phyloP scores from a whole-genome alignment of 2,329 filamentous ascomycete genomes.

The Aspergillus neotritici region DNA sequence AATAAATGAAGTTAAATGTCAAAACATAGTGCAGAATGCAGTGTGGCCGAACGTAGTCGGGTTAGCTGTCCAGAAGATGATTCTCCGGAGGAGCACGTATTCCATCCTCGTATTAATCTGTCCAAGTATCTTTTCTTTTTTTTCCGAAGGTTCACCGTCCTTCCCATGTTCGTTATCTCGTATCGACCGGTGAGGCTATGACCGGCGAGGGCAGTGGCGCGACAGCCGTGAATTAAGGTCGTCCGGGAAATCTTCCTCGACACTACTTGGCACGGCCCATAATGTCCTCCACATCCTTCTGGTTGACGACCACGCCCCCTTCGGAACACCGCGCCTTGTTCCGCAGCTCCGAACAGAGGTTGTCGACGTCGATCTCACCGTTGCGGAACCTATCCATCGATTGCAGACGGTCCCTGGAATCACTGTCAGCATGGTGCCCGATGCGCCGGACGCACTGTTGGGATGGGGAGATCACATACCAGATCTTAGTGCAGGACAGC shows the following conservation, averaged over 20 bases:
- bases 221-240: not conserved
- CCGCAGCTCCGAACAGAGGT: constrained; percentile 83
- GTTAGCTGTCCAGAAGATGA: too few relatives aligned
- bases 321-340: constrained; percentile 94
- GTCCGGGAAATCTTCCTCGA: not conserved
- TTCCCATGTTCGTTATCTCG: too few relatives aligned
- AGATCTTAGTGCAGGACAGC: constrained; percentile 85
- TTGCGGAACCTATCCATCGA: constrained; percentile 79
- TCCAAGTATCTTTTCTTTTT: constrained; percentile 8
- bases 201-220: not conserved
- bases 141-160: too few relatives aligned
- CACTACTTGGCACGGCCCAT: constrained; percentile 45
- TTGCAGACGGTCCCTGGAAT: constrained; percentile 77
- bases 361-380: constrained; percentile 89
- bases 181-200: too few relatives aligned
- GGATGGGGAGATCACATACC: constrained; percentile 55
- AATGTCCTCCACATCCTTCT: constrained; percentile 79
- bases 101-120: too few relatives aligned
- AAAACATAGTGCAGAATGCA: too few relatives aligned
- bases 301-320: constrained; percentile 79
- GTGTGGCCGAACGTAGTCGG: too few relatives aligned
- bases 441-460: too few relatives aligned
- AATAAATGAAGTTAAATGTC: too few relatives aligned
- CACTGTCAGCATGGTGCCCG: constrained; percentile 36
- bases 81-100: too few relatives aligned